Evolutionary conservation across 2,329 filamentous ascomycete genomes (phyloP).

Genomic region (Didymella keratinophila): DNA sequence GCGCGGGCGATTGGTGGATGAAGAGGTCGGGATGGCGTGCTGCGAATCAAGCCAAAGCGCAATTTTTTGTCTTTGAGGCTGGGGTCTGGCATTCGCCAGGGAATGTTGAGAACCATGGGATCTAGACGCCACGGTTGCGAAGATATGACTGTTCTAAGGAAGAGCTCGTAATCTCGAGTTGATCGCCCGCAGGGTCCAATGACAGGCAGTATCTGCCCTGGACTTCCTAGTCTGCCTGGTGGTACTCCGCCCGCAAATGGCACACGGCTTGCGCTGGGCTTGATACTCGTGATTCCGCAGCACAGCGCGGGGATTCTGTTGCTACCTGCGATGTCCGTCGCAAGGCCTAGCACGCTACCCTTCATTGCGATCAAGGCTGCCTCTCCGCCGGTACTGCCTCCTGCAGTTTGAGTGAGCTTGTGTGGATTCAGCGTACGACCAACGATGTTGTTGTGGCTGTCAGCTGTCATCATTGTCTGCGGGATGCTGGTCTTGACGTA

Average conservation of each 20-base stretch:
- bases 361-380: constrained; percentile 66
- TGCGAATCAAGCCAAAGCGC: constrained; percentile 59
- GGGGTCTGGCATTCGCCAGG: constrained; percentile 53
- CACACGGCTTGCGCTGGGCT: constrained; percentile 60
- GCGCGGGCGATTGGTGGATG: constrained; percentile 61
- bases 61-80: constrained; percentile 34
- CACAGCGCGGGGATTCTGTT: constrained; percentile 64
- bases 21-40: constrained; percentile 58
- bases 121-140: constrained; percentile 55
- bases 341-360: constrained; percentile 67
- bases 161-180: constrained; percentile 52
- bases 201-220: constrained; percentile 46
- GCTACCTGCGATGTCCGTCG: constrained; percentile 64
- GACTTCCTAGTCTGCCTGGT: constrained; percentile 43
- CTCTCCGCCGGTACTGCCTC: constrained; percentile 73
- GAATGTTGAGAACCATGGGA: constrained; percentile 50
- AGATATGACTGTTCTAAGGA: constrained; percentile 54
- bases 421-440: constrained; percentile 70
- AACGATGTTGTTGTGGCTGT: constrained; percentile 68
- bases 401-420: constrained; percentile 66
- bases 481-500: constrained; percentile 64
- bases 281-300: constrained; percentile 56
- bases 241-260: constrained; percentile 46
- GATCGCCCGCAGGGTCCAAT: constrained; percentile 56
- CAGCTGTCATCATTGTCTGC: constrained; percentile 57